A percentile compares a stretch with the other conserved stretches of the same genome.
phyloP scores from a whole-genome alignment of 2,329 filamentous ascomycete species.

The Botrytis elliptica region DNA sequence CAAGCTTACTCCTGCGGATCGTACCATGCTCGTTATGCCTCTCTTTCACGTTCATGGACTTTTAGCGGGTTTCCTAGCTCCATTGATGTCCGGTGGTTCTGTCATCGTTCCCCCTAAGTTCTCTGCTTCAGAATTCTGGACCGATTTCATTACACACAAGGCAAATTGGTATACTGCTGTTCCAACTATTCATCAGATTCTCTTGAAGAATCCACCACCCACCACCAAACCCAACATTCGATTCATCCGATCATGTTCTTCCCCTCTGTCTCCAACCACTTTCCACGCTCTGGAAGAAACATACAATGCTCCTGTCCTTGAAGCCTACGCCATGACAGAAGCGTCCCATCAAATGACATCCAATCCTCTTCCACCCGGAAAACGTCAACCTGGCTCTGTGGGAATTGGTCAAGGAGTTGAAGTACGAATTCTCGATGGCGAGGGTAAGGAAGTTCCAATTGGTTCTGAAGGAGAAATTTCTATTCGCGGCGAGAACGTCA shows the following conservation, averaged over 20 bases:
- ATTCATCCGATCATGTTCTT: slow-evolving; percentile 86
- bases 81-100: slow-evolving; percentile 72
- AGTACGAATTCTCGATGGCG: slow-evolving; percentile 70
- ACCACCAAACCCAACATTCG: slow-evolving; percentile 69
- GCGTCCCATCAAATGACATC: slow-evolving; percentile 84
- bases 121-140: slow-evolving; percentile 81
- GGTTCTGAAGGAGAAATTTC: slow-evolving; percentile 79
- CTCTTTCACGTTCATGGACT: slow-evolving; percentile 91
- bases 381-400: slow-evolving; percentile 78
- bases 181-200: slow-evolving; percentile 89
- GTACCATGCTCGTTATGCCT: slow-evolving; percentile 86
- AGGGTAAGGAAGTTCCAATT: slow-evolving; percentile 65
- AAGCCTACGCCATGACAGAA: slow-evolving; percentile 93
- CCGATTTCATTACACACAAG: slow-evolving; percentile 67
- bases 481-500: slow-evolving; percentile 79
- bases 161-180: slow-evolving; percentile 93
- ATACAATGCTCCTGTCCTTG: slow-evolving; percentile 77
- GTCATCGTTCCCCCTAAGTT: slow-evolving; percentile 77
- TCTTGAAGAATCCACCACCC: slow-evolving; percentile 71
- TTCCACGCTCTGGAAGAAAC: slow-evolving; percentile 76
- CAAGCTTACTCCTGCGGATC: slow-evolving; percentile 65
- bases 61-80: slow-evolving; percentile 76
- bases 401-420: slow-evolving; percentile 83
- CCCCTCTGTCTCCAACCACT: slow-evolving; percentile 75
- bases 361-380: slow-evolving; percentile 66